phyloP scores from a whole-genome alignment of 169 alveolate genomes.

The Cryptosporidium xiaoi region DNA sequence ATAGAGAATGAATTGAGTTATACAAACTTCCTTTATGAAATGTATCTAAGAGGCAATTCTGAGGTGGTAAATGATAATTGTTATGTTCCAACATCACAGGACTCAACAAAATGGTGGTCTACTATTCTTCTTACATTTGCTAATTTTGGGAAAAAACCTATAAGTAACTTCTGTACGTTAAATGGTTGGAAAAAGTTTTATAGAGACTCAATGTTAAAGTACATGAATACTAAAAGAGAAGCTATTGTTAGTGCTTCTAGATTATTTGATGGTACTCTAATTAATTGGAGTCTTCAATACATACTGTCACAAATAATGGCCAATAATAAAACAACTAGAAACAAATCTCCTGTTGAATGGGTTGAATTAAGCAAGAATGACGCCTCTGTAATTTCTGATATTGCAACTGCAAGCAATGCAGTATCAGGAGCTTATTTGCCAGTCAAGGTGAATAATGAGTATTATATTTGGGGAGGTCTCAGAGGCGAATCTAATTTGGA shows the following conservation, averaged over 20 bases:
- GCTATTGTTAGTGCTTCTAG: slow-evolving; percentile 67
- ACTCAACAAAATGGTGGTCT: slow-evolving; percentile 67
- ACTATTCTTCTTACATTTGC: slow-evolving; percentile 45
- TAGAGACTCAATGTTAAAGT: slow-evolving; percentile 28
- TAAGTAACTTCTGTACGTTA: slow-evolving; percentile 45
- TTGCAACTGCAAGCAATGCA: slow-evolving; percentile 65
- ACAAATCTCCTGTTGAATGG: slow-evolving; percentile 8
- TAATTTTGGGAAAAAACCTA: slow-evolving; percentile 56
- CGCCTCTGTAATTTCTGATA: slow-evolving; percentile 35
- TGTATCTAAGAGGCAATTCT: slow-evolving; percentile 31
- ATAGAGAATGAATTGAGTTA: slow-evolving; percentile 63
- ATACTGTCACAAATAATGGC: slow-evolving; percentile 28
- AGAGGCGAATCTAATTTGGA: slow-evolving; percentile 68
- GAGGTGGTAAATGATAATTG: slow-evolving; percentile 44
- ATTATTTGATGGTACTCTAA: slow-evolving; percentile 55
- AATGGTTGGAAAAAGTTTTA: slow-evolving; percentile 56
- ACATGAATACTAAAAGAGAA: slow-evolving; percentile 24
- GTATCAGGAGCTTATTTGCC: slow-evolving; percentile 71
- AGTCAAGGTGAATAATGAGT: slow-evolving; percentile 24
- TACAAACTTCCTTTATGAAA: slow-evolving; percentile 35
- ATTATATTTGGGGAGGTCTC: slow-evolving; percentile 69
- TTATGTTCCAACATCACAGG: slow-evolving; percentile 53
- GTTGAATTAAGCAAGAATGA: slow-evolving; percentile 15
- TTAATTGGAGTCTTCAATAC: slow-evolving; percentile 44
- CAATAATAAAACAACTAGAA: not conserved